A percentile compares a stretch with the other conserved stretches of the same genome.
Evolutionary conservation across 2,329 filamentous ascomycete genomes (phyloP).

Genomic region (Diaporthe capsici): DNA sequence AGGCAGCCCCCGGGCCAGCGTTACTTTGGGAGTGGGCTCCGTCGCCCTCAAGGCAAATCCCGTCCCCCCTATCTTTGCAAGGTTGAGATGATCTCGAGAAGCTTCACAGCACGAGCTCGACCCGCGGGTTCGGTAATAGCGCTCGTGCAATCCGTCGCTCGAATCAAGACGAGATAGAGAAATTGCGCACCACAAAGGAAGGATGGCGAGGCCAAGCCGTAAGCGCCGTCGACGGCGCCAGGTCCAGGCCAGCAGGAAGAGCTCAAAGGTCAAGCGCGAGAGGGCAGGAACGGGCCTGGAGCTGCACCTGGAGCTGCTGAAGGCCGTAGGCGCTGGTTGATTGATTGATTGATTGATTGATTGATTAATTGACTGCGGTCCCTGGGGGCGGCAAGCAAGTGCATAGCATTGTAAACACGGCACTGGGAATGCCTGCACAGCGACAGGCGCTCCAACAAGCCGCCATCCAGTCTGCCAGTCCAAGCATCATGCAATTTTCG

Average conservation of each 20-base stretch:
- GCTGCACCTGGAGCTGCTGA: neutral
- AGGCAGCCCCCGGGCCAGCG: slow-evolving; percentile 17
- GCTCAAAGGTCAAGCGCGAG: neutral
- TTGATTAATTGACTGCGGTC: neutral
- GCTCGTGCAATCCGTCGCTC: slow-evolving; percentile 31
- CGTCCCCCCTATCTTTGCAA: slow-evolving; percentile 34
- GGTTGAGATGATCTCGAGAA: slow-evolving; percentile 28
- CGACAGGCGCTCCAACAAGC: slow-evolving; percentile 5
- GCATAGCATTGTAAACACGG: slow-evolving; percentile 18
- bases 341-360: neutral
- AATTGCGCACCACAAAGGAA: neutral
- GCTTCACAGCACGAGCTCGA: slow-evolving; percentile 28
- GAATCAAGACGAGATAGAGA: neutral
- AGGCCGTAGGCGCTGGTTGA: neutral
- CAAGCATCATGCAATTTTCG: slow-evolving; percentile 20
- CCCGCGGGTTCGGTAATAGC: slow-evolving; percentile 23
- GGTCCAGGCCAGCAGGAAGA: neutral
- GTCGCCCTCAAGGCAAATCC: slow-evolving; percentile 34
- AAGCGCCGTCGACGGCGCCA: slow-evolving; percentile 12
- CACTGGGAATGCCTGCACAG: slow-evolving; percentile 4
- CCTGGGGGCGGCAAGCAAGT: neutral
- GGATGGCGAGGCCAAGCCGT: slow-evolving; percentile 10
- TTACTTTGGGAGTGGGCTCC: slow-evolving; percentile 35
- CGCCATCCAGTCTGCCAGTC: neutral
- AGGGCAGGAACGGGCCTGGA: neutral